These are phyloP conservation scores for Dissophora ornata DNA, from an alignment of 192 early-diverging fungal species.

Conservation along the genomic window DNA sequence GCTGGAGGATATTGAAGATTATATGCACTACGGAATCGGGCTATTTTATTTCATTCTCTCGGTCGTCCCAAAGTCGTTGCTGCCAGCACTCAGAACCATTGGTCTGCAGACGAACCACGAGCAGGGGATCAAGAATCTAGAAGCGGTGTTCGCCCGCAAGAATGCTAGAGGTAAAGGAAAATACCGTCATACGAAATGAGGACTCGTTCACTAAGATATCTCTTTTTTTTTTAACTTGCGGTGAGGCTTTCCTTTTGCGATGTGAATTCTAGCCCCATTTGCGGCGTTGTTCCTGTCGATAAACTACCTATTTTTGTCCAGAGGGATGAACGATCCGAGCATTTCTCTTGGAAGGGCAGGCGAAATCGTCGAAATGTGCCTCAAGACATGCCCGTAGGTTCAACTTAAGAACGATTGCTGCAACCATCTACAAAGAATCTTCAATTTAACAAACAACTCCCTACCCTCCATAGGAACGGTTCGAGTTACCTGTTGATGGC, in stretches of 20 bases:
- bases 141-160: constrained; percentile 32
- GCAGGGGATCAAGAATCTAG: constrained; percentile 39
- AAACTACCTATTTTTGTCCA: constrained; percentile 54
- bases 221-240: no score
- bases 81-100: constrained; percentile 45
- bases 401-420: background rate
- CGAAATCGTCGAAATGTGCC: constrained; percentile 35
- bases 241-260: no score
- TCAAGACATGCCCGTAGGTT: constrained; percentile 51
- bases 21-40: constrained; percentile 54
- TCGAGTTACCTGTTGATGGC: constrained; percentile 56
- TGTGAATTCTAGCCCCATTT: constrained; percentile 34
- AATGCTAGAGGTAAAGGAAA: constrained; percentile 34
- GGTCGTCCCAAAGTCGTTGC: constrained; percentile 46
- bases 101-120: constrained; percentile 49
- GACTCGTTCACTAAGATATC: no score
- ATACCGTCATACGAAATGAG: no score
- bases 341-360: constrained; percentile 48
- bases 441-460: no score
- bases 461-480: constrained; percentile 56
- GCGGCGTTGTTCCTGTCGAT: constrained; percentile 49
- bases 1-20: constrained; percentile 53
- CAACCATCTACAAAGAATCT: no score
- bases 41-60: constrained; percentile 56
- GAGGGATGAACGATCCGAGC: constrained; percentile 48